Evolutionary conservation across 2,329 filamentous ascomycete species (phyloP).

Genomic region (Lasiodiplodia sp.): DNA sequence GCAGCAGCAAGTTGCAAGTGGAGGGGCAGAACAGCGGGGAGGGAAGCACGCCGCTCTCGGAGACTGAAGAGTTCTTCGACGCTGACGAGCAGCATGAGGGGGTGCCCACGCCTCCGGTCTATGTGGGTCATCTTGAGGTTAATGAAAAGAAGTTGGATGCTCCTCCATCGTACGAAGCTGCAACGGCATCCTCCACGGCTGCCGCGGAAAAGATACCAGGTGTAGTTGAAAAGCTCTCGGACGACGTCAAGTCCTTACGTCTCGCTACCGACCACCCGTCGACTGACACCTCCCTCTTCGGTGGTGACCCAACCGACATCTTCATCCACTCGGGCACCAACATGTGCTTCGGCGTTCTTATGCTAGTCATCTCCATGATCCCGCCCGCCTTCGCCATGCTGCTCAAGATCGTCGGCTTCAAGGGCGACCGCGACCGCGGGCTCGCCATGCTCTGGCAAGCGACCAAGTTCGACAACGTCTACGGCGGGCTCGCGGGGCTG

Average conservation of each 20-base stretch:
- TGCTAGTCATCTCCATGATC: conserved; percentile 89
- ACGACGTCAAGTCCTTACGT: not conserved
- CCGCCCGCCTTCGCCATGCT: conserved; percentile 90
- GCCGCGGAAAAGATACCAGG: not conserved
- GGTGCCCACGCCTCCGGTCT: conserved; percentile 55
- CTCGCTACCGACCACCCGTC: not conserved
- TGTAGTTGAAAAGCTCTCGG: not conserved
- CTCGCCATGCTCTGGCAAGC: conserved; percentile 90
- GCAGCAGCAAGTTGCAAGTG: conserved; percentile 31
- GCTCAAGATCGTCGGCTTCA: conserved; percentile 88
- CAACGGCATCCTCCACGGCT: conserved; percentile 34
- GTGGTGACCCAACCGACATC: conserved; percentile 74
- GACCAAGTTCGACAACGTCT: conserved; percentile 84
- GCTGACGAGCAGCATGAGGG: conserved; percentile 59
- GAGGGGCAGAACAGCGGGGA: conserved; percentile 25
- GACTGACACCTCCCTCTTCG: conserved; percentile 59
- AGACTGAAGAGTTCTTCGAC: conserved; percentile 59
- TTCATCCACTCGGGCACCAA: conserved; percentile 91
- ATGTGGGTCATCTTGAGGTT: conserved; percentile 54
- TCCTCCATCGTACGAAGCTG: conserved; percentile 30
- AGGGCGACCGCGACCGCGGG: conserved; percentile 83
- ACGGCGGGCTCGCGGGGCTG: conserved; percentile 87
- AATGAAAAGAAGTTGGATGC: not conserved
- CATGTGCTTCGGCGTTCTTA: conserved; percentile 86
- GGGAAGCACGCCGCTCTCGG: conserved; percentile 30